These are phyloP conservation scores for Hypoxylon lenormandii DNA, from an alignment of 495 filamentous ascomycete genomes.

Conservation along the genomic window DNA sequence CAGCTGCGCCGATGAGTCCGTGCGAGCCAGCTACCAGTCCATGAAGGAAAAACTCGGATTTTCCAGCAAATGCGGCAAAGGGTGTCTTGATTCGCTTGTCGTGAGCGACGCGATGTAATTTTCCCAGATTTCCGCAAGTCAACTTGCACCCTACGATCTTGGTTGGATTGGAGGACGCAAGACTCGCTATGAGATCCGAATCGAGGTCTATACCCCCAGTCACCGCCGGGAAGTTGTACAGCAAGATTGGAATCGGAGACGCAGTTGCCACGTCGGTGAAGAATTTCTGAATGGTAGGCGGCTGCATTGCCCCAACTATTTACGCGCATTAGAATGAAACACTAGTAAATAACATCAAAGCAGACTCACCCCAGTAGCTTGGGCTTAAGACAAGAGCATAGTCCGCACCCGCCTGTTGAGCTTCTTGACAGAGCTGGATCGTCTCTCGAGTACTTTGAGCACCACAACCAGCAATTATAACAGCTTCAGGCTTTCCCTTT, in stretches of 20 bases:
- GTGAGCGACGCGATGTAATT: conserved; percentile 15
- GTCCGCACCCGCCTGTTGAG: conserved; percentile 77
- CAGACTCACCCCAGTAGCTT: conserved; percentile 67
- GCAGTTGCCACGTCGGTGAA: conserved; percentile 65
- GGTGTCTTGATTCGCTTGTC: conserved; percentile 42
- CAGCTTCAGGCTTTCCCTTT: conserved; percentile 71
- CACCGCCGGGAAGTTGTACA: conserved; percentile 73
- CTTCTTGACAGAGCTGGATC: conserved; percentile 79
- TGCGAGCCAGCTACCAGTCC: conserved; percentile 62
- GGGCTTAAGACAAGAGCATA: conserved; percentile 85
- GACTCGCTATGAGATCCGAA: conserved; percentile 64
- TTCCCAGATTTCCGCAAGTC: conserved; percentile 17
- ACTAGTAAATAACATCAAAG: neutral
- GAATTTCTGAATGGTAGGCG: conserved; percentile 51
- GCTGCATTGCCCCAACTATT: conserved; percentile 15
- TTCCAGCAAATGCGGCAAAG: conserved; percentile 70
- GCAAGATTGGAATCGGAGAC: conserved; percentile 63
- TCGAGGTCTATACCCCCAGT: conserved; percentile 71
- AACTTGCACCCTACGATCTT: conserved; percentile 62
- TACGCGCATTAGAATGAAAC: neutral
- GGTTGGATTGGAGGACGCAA: conserved; percentile 55
- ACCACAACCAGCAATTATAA: conserved; percentile 83
- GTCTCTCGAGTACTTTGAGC: conserved; percentile 83
- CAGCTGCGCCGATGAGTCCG: conserved; percentile 68
- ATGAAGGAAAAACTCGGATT: conserved; percentile 70